Base-by-base conservation (phyloP, 768 basidiomycete species). In the Russula griseocarnosa region DNA sequence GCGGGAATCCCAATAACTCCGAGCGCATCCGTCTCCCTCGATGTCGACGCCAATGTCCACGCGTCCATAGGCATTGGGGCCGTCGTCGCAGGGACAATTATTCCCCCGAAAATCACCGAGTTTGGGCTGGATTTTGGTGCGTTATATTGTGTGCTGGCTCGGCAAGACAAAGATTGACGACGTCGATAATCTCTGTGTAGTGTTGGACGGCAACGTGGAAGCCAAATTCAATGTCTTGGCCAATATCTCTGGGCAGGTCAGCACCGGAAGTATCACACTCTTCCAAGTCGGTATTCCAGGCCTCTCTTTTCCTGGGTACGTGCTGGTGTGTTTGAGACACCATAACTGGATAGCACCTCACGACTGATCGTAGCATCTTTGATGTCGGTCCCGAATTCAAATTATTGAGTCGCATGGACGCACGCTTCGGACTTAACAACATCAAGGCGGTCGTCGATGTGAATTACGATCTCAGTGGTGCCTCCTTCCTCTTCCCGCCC, bases 121-220 rank as follows among this genome's bases (percentile, higher is more conserved):
- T 50, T 62, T 32, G 65, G 36, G 10, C 26, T 66, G 20, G 6
- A 56, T 44, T 30, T 44, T 26, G 65, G 65, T 66, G 10, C 16
- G 65, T 20, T 22, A 42, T 38, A 13, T 14, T 34, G 30, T 3
- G 40, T 14, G 42, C 18, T 42, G 40, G 40, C 40, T 42, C 38
- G 5, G 38, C 38, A n/a, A 20, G 42, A 44, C 42, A 44, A 44
- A 44, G 49, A 13, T 36, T 30, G 34, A 61, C 22, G 6, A 74
- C 76, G n/a, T 72, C 72, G 10, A 44, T 16, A 44, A 42, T 55
- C 26, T 20, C 14, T 28, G 24, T 28, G 11, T 42, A 42, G 55
- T 6, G 24, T n/a, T 55, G 38, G 40, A 28, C 38, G 40, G 55
- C 8, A 55, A 40, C 26, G 40, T 55, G 16, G 40, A 55, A 5